These are phyloP conservation scores for Kluyveromyces sp. DNA, from an alignment of 1,139 yeast species.

Conservation along the genomic window DNA sequence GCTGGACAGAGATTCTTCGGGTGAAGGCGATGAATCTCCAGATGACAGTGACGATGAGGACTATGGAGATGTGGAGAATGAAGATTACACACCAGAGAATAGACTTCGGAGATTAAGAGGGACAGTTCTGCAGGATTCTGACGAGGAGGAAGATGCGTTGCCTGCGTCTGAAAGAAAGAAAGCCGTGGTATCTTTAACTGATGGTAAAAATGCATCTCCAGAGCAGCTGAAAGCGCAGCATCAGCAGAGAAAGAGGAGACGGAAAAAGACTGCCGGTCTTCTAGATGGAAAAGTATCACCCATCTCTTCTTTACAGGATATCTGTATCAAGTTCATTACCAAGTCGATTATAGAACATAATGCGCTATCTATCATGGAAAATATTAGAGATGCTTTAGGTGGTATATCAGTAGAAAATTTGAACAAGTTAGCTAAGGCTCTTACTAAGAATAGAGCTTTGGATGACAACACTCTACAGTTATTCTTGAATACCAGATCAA, in stretches of 20 bases:
- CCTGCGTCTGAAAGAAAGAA: constrained; percentile 5
- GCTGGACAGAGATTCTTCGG: constrained; percentile 2
- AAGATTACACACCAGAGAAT: constrained; percentile 8
- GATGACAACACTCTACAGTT: constrained; percentile 63
- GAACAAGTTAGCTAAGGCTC: constrained; percentile 73
- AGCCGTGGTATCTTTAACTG: constrained; percentile 4
- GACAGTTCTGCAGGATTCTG: constrained; percentile 20
- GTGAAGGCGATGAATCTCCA: constrained; percentile 8
- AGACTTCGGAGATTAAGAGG: constrained; percentile 7
- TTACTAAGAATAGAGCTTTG: constrained; percentile 74
- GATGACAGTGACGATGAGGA: constrained; percentile 1
- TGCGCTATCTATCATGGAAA: constrained; percentile 40
- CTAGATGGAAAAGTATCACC: constrained; percentile 59
- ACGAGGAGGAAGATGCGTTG: constrained; percentile 26
- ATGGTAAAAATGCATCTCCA: constrained; percentile 5
- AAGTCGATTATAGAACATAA: constrained; percentile 44
- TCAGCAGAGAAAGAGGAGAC: constrained; percentile 64
- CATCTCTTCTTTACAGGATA: constrained; percentile 70
- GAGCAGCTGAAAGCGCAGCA: constrained; percentile 3
- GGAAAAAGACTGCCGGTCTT: constrained; percentile 75
- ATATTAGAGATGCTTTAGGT: constrained; percentile 29
- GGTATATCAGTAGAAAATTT: constrained; percentile 33
- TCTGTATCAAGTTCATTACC: constrained; percentile 67
- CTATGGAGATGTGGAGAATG: background rate
- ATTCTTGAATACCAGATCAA: constrained; percentile 57